These are phyloP conservation scores for Scheffersomyces titani DNA, from an alignment of 1,139 yeast genomes.

Conservation along the genomic window DNA sequence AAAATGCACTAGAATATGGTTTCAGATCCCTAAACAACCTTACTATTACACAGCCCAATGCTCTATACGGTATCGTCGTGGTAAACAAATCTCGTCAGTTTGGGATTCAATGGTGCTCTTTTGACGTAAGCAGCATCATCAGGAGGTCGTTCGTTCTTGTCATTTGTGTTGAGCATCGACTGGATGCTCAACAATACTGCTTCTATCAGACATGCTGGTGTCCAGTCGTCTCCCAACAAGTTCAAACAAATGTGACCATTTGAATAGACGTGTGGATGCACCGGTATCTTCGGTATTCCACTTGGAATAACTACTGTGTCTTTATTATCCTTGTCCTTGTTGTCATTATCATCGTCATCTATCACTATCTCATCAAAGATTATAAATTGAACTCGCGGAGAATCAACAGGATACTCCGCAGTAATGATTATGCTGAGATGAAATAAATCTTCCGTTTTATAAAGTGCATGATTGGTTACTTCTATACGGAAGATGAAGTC, in stretches of 20 bases:
- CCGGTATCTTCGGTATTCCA: constrained; percentile 39
- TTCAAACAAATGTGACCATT: constrained; percentile 76
- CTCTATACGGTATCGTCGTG: constrained; percentile 50
- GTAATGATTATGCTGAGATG: constrained; percentile 40
- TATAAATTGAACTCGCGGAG: constrained; percentile 62
- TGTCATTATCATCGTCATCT: constrained; percentile 13
- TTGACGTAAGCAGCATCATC: constrained; percentile 52
- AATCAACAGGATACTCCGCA: constrained; percentile 59
- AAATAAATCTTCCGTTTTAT: constrained; percentile 34
- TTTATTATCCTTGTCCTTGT: not conserved
- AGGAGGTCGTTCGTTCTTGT: constrained; percentile 47
- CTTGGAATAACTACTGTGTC: constrained; percentile 2
- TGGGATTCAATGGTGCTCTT: constrained; percentile 61
- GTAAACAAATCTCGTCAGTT: constrained; percentile 47
- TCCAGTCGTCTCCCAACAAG: constrained; percentile 67
- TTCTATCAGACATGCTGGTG: constrained; percentile 65
- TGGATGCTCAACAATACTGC: constrained; percentile 61
- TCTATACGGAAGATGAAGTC: constrained; percentile 25
- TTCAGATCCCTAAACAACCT: not conserved
- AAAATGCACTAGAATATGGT: not conserved
- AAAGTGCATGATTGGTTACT: constrained; percentile 24
- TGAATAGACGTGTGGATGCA: constrained; percentile 73
- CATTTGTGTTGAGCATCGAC: constrained; percentile 61
- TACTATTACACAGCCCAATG: not conserved
- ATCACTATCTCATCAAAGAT: constrained; percentile 11